Percentiles rank a stretch among this genome's conserved stretches.
phyloP scores from a whole-genome alignment of 345 rosid genomes.

The Geranium rotundifolium region DNA sequence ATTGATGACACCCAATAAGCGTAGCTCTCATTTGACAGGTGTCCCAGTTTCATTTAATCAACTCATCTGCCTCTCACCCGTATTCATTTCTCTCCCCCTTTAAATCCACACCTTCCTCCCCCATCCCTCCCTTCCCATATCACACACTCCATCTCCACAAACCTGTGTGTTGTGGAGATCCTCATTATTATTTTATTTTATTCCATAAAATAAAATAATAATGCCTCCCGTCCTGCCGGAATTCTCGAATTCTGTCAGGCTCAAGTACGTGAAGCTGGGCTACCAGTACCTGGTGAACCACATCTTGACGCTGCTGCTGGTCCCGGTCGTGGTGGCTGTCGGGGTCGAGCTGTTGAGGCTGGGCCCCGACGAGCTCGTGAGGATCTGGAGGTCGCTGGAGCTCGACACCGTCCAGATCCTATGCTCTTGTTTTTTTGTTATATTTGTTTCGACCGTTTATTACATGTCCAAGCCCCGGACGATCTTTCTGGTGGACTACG shows the following conservation, averaged over 20 bases:
- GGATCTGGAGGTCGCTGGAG: constrained; percentile 47
- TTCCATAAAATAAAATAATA: not conserved
- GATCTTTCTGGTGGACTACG: constrained; percentile 28
- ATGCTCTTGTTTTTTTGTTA: constrained; percentile 14
- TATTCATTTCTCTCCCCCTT: constrained; percentile 14
- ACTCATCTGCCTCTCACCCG: constrained; percentile 32
- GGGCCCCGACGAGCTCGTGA: constrained; percentile 50
- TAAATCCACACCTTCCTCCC: constrained; percentile 15
- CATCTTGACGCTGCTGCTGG: constrained; percentile 38
- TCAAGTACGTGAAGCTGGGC: constrained; percentile 74
- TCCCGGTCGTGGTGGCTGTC: constrained; percentile 41
- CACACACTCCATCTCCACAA: no score
- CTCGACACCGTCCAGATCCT: constrained; percentile 19
- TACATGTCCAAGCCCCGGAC: constrained; percentile 26
- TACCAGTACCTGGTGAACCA: constrained; percentile 72
- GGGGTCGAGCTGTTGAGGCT: constrained; percentile 42
- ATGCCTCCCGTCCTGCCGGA: constrained; percentile 53
- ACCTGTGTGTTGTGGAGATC: no score
- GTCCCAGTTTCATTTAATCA: constrained; percentile 27
- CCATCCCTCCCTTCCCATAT: constrained; percentile 8
- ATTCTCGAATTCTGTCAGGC: constrained; percentile 56
- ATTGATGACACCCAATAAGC: constrained; percentile 23
- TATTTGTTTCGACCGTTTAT: constrained; percentile 18
- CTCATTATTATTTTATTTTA: not conserved
- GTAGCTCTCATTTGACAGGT: constrained; percentile 40